Conservation (phyloP, 2,329 filamentous ascomycete genomes). For the Fusarium foetens region DNA sequence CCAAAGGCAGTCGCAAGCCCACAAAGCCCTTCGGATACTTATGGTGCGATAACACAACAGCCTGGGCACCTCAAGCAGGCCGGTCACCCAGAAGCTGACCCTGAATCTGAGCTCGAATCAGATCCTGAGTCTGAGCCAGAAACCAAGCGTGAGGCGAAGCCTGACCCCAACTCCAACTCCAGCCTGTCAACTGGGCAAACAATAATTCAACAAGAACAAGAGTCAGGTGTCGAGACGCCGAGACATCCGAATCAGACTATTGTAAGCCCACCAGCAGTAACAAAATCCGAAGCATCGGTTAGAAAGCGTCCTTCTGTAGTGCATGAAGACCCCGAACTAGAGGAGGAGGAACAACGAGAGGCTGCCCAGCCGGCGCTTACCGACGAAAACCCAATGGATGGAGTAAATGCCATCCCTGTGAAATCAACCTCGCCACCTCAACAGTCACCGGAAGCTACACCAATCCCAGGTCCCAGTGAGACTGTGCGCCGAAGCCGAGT, state of each 20-base stretch:
- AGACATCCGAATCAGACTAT: not conserved
- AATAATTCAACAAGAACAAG: conserved; percentile 9
- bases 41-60: not conserved
- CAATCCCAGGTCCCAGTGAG: conserved; percentile 25
- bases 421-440: conserved; percentile 33
- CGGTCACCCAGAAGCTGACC: not conserved
- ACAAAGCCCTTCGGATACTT: not conserved
- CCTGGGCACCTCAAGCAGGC: conserved; percentile 1
- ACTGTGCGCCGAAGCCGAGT: conserved; percentile 48
- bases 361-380: conserved; percentile 15
- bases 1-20: conserved; percentile 43
- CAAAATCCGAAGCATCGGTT: conserved; percentile 1
- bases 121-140: conserved; percentile 24
- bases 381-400: conserved; percentile 25
- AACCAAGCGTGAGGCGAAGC: not conserved
- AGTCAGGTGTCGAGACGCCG: not conserved
- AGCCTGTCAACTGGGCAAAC: conserved; percentile 1
- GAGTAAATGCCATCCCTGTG: conserved; percentile 50
- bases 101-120: conserved; percentile 13
- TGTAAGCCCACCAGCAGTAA: not conserved
- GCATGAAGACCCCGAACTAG: conserved; percentile 57
- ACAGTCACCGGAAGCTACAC: not conserved
- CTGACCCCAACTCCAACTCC: not conserved
- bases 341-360: conserved; percentile 47
- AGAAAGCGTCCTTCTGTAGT: conserved; percentile 57